A percentile compares a stretch with the other conserved stretches of the same genome.
Evolutionary conservation across 208 protist species (phyloP).

Genomic region (Wallacemonas rigidus): DNA sequence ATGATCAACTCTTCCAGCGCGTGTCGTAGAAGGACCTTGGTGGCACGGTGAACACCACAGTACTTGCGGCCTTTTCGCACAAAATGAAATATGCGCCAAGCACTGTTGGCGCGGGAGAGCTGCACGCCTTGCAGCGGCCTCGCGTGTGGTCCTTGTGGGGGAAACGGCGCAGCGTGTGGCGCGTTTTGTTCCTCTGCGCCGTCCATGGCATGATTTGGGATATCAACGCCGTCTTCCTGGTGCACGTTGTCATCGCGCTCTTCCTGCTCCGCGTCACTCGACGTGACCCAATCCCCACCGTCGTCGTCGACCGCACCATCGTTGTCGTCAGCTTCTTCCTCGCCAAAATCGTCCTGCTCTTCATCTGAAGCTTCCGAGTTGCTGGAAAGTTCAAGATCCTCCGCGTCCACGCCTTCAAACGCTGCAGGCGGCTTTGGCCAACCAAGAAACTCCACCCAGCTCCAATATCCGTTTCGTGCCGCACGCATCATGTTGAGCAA

Average conservation of each 20-base stretch:
- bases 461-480: background rate
- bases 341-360: background rate
- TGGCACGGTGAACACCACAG: background rate
- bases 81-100: slow-evolving; percentile 6
- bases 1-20: slow-evolving; percentile 13
- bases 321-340: background rate
- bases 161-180: background rate
- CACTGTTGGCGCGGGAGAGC: background rate
- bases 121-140: background rate
- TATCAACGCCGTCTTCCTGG: background rate
- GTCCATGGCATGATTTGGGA: background rate
- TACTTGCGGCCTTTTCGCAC: slow-evolving; percentile 9
- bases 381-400: slow-evolving; percentile 3
- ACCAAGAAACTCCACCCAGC: slow-evolving; percentile 12
- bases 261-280: slow-evolving; percentile 1
- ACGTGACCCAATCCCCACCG: slow-evolving; percentile 8
- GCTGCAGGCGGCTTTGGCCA: slow-evolving; percentile 5
- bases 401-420: slow-evolving; percentile 8
- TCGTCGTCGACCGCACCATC: background rate
- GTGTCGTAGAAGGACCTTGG: background rate
- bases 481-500: slow-evolving; percentile 12
- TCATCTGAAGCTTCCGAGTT: background rate
- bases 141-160: background rate
- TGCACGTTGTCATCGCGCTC: background rate
- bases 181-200: background rate